Evolutionary conservation across 352 stramenopile genomes (phyloP).

Genomic region (Phytopythium montanum): DNA sequence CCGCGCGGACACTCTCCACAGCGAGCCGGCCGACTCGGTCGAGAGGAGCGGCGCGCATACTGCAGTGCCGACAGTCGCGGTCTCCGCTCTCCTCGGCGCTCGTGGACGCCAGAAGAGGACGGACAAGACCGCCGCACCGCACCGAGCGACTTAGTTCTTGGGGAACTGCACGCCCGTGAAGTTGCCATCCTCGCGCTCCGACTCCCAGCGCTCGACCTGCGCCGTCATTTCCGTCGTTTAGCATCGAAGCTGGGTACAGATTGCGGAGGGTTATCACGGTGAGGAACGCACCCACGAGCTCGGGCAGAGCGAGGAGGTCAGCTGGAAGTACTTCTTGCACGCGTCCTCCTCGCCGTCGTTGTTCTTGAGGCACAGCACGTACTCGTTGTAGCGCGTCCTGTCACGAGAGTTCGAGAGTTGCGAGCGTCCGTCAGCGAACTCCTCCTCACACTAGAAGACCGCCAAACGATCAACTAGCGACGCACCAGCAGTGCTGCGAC

Average conservation of each 20-base stretch:
- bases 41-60: background rate
- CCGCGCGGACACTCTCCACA: background rate
- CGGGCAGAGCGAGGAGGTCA: conserved; percentile 72
- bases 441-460: background rate
- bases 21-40: background rate
- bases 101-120: background rate
- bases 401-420: background rate
- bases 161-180: conserved; percentile 83
- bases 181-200: conserved; percentile 76
- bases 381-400: conserved; percentile 96
- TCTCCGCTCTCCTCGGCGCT: background rate
- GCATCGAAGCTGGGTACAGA: background rate
- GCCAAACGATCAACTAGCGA: background rate
- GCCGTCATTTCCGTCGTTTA: conserved; percentile 5
- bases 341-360: conserved; percentile 92
- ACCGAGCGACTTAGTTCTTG: conserved; percentile 36
- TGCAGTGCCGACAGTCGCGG: background rate
- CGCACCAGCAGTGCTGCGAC: conserved; percentile 81
- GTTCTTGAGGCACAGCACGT: conserved; percentile 95
- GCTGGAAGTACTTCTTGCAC: conserved; percentile 80
- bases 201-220: conserved; percentile 77
- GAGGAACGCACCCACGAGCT: conserved; percentile 56
- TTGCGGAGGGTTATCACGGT: background rate
- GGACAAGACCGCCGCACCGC: background rate
- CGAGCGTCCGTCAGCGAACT: too few species aligned